These are phyloP conservation scores for Poa annua DNA, from an alignment of 176 grass and related monocot species.

Conservation along the genomic window DNA sequence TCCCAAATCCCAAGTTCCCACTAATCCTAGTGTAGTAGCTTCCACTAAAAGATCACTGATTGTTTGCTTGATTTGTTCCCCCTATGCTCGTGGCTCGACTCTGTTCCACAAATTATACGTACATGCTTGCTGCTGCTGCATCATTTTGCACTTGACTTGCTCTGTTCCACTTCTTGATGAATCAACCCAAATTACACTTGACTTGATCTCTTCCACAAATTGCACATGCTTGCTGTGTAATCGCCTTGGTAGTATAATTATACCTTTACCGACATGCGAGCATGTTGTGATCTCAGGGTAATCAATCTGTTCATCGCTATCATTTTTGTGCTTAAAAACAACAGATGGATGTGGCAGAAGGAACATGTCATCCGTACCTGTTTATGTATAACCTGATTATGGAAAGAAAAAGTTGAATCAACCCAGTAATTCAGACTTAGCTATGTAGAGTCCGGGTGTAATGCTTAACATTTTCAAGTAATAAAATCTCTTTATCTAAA, in stretches of 20 bases:
- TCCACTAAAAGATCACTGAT: background rate
- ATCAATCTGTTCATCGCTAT: background rate
- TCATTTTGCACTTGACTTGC: background rate
- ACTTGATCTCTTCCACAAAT: background rate
- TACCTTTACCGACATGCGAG: background rate
- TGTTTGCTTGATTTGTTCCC: conserved; percentile 15
- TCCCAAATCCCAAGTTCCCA: background rate
- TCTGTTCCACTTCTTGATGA: no score
- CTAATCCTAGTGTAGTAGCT: conserved; percentile 3
- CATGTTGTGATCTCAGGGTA: background rate
- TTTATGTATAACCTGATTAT: no score
- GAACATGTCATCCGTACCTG: no score
- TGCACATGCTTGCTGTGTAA: background rate
- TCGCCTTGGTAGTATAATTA: background rate
- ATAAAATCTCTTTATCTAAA: no score
- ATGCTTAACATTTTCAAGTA: no score
- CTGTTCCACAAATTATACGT: background rate
- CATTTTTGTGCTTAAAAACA: no score
- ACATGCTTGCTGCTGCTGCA: background rate
- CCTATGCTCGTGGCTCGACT: background rate
- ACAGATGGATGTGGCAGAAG: no score
- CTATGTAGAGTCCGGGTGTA: no score
- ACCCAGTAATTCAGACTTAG: no score
- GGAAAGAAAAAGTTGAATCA: no score
- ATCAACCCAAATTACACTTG: background rate